Evolutionary conservation across 2,329 filamentous ascomycete genomes (phyloP).

Genomic region (Chaetomiaceae sp.): DNA sequence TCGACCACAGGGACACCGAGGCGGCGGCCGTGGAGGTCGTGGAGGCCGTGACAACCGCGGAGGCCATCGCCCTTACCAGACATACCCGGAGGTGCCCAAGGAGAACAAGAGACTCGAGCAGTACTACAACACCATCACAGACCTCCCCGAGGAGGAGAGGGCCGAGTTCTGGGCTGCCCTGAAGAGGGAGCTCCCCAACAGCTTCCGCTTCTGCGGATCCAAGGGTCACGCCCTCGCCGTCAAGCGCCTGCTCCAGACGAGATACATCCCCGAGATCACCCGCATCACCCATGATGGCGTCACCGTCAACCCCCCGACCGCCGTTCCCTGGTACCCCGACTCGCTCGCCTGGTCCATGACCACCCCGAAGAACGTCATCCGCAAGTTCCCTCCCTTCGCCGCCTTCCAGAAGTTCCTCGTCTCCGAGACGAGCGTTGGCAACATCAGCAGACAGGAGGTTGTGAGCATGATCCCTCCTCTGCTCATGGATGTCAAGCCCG

Average conservation of each 20-base stretch:
- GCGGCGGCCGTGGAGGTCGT: slow-evolving; percentile 29
- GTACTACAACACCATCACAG: slow-evolving; percentile 76
- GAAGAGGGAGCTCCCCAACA: slow-evolving; percentile 84
- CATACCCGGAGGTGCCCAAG: slow-evolving; percentile 63
- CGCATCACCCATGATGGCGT: slow-evolving; percentile 80
- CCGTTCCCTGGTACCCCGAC: slow-evolving; percentile 90
- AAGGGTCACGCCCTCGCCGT: slow-evolving; percentile 93
- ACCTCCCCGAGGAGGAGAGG: slow-evolving; percentile 73
- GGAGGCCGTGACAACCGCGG: slow-evolving; percentile 31
- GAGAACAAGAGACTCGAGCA: slow-evolving; percentile 78
- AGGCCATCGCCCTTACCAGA: slow-evolving; percentile 39
- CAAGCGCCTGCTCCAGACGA: slow-evolving; percentile 77
- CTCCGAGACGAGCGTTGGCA: slow-evolving; percentile 93
- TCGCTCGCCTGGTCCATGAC: slow-evolving; percentile 97
- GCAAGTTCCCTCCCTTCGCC: slow-evolving; percentile 89
- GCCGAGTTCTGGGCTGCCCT: slow-evolving; percentile 79
- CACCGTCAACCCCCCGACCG: slow-evolving; percentile 72
- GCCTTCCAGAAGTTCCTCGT: slow-evolving; percentile 97
- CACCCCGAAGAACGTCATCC: slow-evolving; percentile 91
- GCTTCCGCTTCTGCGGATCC: slow-evolving; percentile 94
- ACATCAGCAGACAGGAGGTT: slow-evolving; percentile 95
- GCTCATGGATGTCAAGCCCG: slow-evolving; percentile 82
- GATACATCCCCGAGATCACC: slow-evolving; percentile 87
- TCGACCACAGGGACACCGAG: slow-evolving; percentile 25
- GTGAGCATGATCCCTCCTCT: slow-evolving; percentile 99